Evolutionary conservation across 768 basidiomycete genomes (phyloP).

Genomic region (Grammothele lineata): DNA sequence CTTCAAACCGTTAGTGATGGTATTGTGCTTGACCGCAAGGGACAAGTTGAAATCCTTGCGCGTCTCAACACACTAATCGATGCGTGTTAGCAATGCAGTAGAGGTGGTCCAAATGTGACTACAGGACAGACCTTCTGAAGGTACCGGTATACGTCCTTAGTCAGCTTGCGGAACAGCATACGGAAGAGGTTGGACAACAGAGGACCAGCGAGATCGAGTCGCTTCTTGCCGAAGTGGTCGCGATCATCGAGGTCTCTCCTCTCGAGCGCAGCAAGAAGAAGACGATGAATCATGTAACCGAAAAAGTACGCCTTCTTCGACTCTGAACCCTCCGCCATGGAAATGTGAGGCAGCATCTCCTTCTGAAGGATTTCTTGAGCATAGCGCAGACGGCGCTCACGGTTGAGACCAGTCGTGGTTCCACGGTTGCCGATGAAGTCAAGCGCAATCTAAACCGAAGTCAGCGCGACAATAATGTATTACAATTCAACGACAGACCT

Average conservation of each 20-base stretch:
- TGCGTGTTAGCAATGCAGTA: not conserved
- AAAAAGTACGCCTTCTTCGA: constrained; percentile 99
- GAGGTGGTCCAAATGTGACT: too few relatives aligned
- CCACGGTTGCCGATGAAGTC: constrained; percentile 99
- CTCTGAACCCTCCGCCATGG: constrained; percentile 92
- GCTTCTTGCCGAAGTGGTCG: constrained; percentile 99
- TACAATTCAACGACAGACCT: constrained; percentile 41
- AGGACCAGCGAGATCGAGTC: constrained; percentile 93
- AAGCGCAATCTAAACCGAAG: constrained; percentile 53
- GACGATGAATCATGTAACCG: constrained; percentile 98
- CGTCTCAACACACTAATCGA: constrained; percentile 86
- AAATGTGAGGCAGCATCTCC: constrained; percentile 97
- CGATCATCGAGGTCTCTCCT: constrained; percentile 96
- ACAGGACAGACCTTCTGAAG: constrained; percentile 75
- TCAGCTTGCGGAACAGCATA: constrained; percentile 95
- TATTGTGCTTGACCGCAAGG: constrained; percentile 91
- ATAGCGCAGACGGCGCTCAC: constrained; percentile 90
- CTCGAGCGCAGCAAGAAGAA: constrained; percentile 90
- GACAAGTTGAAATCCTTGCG: constrained; percentile 93
- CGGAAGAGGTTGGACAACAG: constrained; percentile 95
- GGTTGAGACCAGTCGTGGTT: constrained; percentile 86
- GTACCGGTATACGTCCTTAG: constrained; percentile 95
- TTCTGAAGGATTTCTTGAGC: constrained; percentile 98
- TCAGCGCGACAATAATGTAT: too few relatives aligned
- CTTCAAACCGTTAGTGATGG: constrained; percentile 96